These are phyloP conservation scores for Croton setiger DNA, from an alignment of 441 rosid species.

Conservation along the genomic window DNA sequence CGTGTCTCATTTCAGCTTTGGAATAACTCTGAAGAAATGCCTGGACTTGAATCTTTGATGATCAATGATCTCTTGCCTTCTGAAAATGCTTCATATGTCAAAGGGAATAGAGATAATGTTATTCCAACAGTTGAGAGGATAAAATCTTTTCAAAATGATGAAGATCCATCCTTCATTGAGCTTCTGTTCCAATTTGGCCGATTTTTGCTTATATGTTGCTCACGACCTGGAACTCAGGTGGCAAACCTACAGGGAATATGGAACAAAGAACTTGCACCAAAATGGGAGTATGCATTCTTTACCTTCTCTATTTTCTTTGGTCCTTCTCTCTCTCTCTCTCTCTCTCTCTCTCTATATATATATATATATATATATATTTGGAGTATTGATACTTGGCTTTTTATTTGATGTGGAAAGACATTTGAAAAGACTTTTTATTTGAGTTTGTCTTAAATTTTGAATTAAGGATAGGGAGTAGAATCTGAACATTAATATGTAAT, in stretches of 20 bases:
- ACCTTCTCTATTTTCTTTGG: too few relatives aligned
- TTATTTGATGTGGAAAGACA: too few relatives aligned
- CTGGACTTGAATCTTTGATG: too few relatives aligned
- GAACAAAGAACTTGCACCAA: slow-evolving; percentile 75
- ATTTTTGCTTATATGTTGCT: slow-evolving; percentile 82
- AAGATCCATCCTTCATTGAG: slow-evolving; percentile 87
- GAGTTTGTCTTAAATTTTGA: too few relatives aligned
- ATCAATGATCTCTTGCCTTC: slow-evolving; percentile 19
- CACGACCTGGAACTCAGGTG: slow-evolving; percentile 88
- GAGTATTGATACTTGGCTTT: too few relatives aligned
- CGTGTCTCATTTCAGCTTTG: slow-evolving; percentile 71
- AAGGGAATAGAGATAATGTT: slow-evolving; percentile 21
- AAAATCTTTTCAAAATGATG: slow-evolving; percentile 63
- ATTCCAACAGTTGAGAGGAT: slow-evolving; percentile 79
- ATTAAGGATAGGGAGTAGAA: too few relatives aligned
- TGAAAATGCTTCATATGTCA: neutral
- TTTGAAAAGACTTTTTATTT: too few relatives aligned
- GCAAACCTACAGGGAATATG: slow-evolving; percentile 93
- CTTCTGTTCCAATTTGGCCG: slow-evolving; percentile 91
- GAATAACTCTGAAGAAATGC: too few relatives aligned
- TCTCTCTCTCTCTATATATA: too few relatives aligned
- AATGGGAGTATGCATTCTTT: slow-evolving; percentile 97
- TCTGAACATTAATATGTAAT: too few relatives aligned
- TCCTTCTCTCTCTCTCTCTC: too few relatives aligned
- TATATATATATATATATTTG: too few relatives aligned